Conservation (phyloP, 225 moss, liverwort and hornwort genomes). For the Physcomitrellopsis africana region DNA sequence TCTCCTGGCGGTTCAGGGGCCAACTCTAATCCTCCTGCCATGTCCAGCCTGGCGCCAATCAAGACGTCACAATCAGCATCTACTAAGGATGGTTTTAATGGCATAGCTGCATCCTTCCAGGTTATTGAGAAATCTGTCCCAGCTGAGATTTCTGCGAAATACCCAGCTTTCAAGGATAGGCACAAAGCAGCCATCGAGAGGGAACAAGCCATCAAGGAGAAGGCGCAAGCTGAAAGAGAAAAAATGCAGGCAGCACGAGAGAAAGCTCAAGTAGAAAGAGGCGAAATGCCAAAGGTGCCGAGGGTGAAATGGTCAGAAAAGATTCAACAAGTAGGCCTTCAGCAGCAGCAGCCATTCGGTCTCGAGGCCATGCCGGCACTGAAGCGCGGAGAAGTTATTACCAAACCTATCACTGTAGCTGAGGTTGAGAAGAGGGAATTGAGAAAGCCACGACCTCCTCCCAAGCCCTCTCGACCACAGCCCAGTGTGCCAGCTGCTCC, state of each 20-base stretch:
- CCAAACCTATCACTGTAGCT: conserved; percentile 55
- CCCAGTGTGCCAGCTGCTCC: conserved; percentile 11
- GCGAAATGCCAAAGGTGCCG: conserved; percentile 35
- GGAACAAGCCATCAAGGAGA: conserved; percentile 61
- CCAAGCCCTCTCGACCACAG: conserved; percentile 46
- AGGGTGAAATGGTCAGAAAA: conserved; percentile 36
- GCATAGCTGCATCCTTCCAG: conserved; percentile 64
- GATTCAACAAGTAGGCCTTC: conserved; percentile 11
- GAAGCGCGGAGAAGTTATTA: conserved; percentile 30
- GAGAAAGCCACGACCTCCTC: conserved; percentile 72
- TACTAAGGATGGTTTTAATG: conserved; percentile 24
- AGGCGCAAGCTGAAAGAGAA: conserved; percentile 63
- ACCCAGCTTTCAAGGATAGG: conserved; percentile 73
- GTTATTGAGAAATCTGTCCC: conserved; percentile 65
- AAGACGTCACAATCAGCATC: conserved; percentile 19
- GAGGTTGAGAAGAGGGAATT: conserved; percentile 72
- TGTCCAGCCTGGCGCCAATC: conserved; percentile 28
- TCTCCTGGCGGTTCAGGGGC: conserved; percentile 4
- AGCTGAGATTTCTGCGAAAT: conserved; percentile 51
- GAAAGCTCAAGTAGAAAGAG: conserved; percentile 49
- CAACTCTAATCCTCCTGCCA: conserved; percentile 8
- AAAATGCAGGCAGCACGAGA: conserved; percentile 55
- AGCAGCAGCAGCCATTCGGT: conserved; percentile 17
- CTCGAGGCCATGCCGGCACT: background rate
- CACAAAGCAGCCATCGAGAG: conserved; percentile 63